Conservation (phyloP, 2,329 filamentous ascomycete species). For the Trichoderma sp. region DNA sequence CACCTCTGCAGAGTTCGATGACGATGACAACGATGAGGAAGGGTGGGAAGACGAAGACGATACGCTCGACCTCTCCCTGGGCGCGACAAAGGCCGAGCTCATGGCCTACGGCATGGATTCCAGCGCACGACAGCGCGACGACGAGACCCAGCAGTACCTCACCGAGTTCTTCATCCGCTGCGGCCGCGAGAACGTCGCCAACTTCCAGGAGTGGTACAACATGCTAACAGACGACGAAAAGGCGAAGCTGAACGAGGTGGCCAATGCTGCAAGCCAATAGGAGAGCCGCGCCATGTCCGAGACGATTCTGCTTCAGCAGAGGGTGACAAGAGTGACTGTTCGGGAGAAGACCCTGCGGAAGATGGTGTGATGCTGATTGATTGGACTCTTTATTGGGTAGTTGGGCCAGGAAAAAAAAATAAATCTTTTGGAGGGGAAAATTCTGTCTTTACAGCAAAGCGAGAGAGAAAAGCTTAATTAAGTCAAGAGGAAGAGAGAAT, state of each 20-base stretch:
- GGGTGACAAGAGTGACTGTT: background rate
- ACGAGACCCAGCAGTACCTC: conserved; percentile 86
- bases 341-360: background rate
- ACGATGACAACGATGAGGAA: conserved; percentile 73
- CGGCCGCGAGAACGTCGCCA: conserved; percentile 57
- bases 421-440: background rate
- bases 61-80: conserved; percentile 73
- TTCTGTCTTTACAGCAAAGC: background rate
- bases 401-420: background rate
- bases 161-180: conserved; percentile 74
- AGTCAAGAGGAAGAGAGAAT: background rate
- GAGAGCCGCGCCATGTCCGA: background rate
- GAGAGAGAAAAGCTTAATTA: background rate
- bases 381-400: background rate
- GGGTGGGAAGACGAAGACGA: conserved; percentile 88
- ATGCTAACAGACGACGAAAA: conserved; percentile 59
- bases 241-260: conserved; percentile 57
- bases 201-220: conserved; percentile 59
- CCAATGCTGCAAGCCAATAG: conserved; percentile 40
- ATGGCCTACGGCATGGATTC: conserved; percentile 73
- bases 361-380: background rate
- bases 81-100: conserved; percentile 69
- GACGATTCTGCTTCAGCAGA: background rate
- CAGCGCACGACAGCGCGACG: conserved; percentile 69
- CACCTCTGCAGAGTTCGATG: conserved; percentile 54